Base-by-base conservation (phyloP, 2,329 filamentous ascomycete genomes). In the Talaromyces funiculosus region DNA sequence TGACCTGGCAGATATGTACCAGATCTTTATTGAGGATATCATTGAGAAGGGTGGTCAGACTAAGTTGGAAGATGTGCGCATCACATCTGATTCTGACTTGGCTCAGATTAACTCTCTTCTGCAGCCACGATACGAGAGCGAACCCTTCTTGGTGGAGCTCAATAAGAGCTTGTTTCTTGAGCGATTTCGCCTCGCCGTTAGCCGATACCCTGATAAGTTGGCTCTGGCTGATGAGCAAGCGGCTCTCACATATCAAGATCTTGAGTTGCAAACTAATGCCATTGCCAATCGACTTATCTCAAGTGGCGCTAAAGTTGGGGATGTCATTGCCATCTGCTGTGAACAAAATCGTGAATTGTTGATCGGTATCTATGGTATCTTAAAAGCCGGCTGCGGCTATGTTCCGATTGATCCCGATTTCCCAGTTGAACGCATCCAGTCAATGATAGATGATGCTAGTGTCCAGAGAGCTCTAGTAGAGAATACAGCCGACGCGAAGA, bases 341-440 rank as follows among this genome's bases (percentile, higher is more conserved):
- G 54, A 57, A 45, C 54, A 42, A 26, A 47, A 29, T 22, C 22
- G 37, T 16, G 35, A 42, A 16, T 20, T 45, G 5, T 24, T 57
- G 10, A 31, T 57, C n/a, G 54, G 35, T 20, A 42, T 57, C 37
- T 57, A 43, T 45, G 54, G 54, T 10, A 57, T 57, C 37, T 20
- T 57, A 16, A 57, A 43, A 24, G 54, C 54, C 14, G 54, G 54
- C 8, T 57, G 54, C 20, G 37, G 26, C 37, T 57, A 57, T 33
- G 54, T 57, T 16, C 54, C 54, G 29, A 57, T 57, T 31, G 54
- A 57, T 31, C 38, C 38, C 16, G 54, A 57, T 22, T 57, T 57
- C 26, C 38, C 54, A 12, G 20, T 35, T n/a, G 54, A 57, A 47
- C 18, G 54, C 8, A 43, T 57, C 16, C 18, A 43, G 37, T 43